Conservation (phyloP, 495 filamentous ascomycete species). For the Penicillium goetzii region DNA sequence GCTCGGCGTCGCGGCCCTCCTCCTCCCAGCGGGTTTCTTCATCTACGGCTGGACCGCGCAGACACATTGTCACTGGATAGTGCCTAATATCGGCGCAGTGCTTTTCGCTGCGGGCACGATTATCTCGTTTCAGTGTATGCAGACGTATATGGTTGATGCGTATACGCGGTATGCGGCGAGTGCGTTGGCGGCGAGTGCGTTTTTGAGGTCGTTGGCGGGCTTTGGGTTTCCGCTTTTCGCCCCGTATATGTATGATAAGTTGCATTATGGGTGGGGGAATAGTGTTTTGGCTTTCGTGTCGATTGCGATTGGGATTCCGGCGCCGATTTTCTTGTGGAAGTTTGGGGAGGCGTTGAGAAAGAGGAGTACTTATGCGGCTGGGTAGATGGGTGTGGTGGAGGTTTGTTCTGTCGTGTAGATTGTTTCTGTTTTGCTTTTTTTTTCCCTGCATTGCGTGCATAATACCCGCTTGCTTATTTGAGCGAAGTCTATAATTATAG, state of each 20-base stretch:
- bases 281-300: slow-evolving; percentile 60
- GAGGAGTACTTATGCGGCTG: slow-evolving; percentile 70
- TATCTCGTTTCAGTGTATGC: slow-evolving; percentile 68
- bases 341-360: slow-evolving; percentile 59
- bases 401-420: too few relatives aligned
- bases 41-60: slow-evolving; percentile 75
- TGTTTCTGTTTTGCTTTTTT: too few relatives aligned
- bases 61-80: slow-evolving; percentile 67
- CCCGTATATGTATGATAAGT: slow-evolving; percentile 60
- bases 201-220: slow-evolving; percentile 69
- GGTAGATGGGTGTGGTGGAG: slow-evolving; percentile 29
- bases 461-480: too few relatives aligned
- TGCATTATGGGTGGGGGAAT: slow-evolving; percentile 69
- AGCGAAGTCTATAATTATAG: too few relatives aligned
- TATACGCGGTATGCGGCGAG: slow-evolving; percentile 76
- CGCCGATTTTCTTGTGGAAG: slow-evolving; percentile 64
- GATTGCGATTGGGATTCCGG: slow-evolving; percentile 59
- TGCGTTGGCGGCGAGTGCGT: slow-evolving; percentile 67
- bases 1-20: slow-evolving; percentile 58
- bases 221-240: slow-evolving; percentile 82
- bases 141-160: slow-evolving; percentile 77
- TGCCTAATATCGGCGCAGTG: slow-evolving; percentile 68
- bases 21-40: slow-evolving; percentile 67
- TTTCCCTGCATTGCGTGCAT: too few relatives aligned
- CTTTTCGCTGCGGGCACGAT: slow-evolving; percentile 65